Evolutionary conservation across 2,329 filamentous ascomycete genomes (phyloP).

Genomic region (Colletotrichum sp.): DNA sequence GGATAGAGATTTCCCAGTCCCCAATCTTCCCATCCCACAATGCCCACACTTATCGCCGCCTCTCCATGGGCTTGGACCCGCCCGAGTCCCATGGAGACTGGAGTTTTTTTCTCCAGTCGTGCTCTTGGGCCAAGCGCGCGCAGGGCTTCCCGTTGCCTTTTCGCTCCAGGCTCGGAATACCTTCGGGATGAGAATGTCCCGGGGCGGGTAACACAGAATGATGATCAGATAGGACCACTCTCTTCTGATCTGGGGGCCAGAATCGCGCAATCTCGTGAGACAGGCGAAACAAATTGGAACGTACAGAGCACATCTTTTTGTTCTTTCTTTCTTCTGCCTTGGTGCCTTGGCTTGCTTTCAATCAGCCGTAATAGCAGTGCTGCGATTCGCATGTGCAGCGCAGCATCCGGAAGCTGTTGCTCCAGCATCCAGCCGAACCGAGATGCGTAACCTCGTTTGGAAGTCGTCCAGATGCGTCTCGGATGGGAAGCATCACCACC

Average conservation of each 20-base stretch:
- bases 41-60: not conserved
- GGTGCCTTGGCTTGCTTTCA: not conserved
- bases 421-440: not conserved
- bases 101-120: not conserved
- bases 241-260: constrained; percentile 3
- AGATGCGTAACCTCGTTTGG: not conserved
- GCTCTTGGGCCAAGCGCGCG: not conserved
- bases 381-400: not conserved
- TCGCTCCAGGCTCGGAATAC: constrained; percentile 6
- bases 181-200: constrained; percentile 13
- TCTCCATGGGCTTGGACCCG: not conserved
- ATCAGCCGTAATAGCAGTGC: not conserved
- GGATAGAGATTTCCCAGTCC: constrained; percentile 4
- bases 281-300: not conserved
- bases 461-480: not conserved
- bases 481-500: not conserved
- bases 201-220: not conserved
- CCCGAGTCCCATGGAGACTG: not conserved
- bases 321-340: not conserved
- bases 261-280: constrained; percentile 8
- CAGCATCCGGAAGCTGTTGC: constrained; percentile 1
- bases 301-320: not conserved
- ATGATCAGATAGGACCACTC: constrained; percentile 14
- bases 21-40: not conserved
- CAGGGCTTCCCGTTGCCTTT: not conserved